phyloP scores from a whole-genome alignment of 129 eudicot species.

The Flaveria ramosissima region DNA sequence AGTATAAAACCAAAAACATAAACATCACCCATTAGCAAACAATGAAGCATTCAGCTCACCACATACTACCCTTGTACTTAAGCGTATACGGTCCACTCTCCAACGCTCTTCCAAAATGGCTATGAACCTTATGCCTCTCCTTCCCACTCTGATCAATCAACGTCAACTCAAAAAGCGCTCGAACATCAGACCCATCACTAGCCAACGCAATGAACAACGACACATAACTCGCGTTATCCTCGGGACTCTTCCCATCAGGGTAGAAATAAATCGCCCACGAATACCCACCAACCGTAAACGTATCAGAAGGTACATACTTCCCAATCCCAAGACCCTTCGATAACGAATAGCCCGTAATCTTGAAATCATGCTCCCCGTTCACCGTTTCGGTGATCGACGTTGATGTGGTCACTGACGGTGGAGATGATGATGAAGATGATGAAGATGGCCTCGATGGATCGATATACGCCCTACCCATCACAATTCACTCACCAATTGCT shows the following conservation, averaged over 20 bases:
- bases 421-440: conserved; percentile 39
- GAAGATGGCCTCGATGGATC: conserved; percentile 43
- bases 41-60: conserved; percentile 41
- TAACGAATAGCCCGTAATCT: conserved; percentile 67
- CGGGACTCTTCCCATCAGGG: conserved; percentile 89
- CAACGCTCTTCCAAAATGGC: conserved; percentile 83
- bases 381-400: conserved; percentile 66
- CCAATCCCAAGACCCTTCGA: conserved; percentile 84
- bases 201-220: conserved; percentile 89
- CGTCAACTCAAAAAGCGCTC: conserved; percentile 87
- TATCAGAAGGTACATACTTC: conserved; percentile 71
- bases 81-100: conserved; percentile 92
- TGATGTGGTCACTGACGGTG: conserved; percentile 51
- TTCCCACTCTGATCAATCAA: conserved; percentile 90
- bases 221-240: conserved; percentile 77
- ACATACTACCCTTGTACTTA: conserved; percentile 92
- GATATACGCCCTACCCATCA: conserved; percentile 49
- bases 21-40: neutral
- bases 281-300: conserved; percentile 78
- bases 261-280: conserved; percentile 88
- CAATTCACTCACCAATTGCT: conserved; percentile 16
- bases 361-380: conserved; percentile 77
- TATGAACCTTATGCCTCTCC: conserved; percentile 86
- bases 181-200: conserved; percentile 77
- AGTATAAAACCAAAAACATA: neutral